Evolutionary conservation across 2,329 filamentous ascomycete species (phyloP).

Genomic region (Diplodia seriata): DNA sequence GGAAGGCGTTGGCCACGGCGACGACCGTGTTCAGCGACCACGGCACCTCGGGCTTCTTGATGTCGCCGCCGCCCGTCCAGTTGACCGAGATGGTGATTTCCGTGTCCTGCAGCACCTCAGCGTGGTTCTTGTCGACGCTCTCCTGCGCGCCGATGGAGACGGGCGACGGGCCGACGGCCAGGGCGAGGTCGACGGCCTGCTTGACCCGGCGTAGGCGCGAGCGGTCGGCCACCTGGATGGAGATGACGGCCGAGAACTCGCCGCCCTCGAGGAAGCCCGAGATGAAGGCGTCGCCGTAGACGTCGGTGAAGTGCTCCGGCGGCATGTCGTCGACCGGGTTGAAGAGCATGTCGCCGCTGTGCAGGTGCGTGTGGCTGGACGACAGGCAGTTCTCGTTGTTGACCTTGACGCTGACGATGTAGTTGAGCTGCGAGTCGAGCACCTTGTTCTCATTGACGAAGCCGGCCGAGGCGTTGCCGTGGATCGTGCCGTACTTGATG

Average conservation of each 20-base stretch:
- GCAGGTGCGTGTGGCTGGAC: neutral
- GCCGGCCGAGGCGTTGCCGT: conserved; percentile 43
- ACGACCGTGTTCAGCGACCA: conserved; percentile 45
- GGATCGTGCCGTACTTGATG: conserved; percentile 50
- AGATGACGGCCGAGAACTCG: conserved; percentile 46
- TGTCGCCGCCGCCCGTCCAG: conserved; percentile 45
- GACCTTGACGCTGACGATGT: conserved; percentile 40
- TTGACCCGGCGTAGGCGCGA: conserved; percentile 43
- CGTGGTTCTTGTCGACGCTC: conserved; percentile 37
- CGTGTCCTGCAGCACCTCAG: conserved; percentile 40
- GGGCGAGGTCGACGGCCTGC: conserved; percentile 43
- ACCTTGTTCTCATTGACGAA: conserved; percentile 45
- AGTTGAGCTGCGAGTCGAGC: conserved; percentile 43
- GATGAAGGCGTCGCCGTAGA: conserved; percentile 46
- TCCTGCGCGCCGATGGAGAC: conserved; percentile 41
- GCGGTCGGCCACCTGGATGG: conserved; percentile 44
- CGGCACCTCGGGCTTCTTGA: conserved; percentile 43
- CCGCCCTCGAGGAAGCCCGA: conserved; percentile 45
- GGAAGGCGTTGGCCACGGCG: conserved; percentile 45
- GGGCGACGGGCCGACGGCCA: conserved; percentile 40
- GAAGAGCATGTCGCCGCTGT: conserved; percentile 39
- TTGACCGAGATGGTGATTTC: conserved; percentile 46
- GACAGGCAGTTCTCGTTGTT: conserved; percentile 27
- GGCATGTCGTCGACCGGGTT: conserved; percentile 41
- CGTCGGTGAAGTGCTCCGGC: conserved; percentile 43